These are phyloP conservation scores for Jaltomata sinuosa DNA, from an alignment of 257 asterid genomes.

Conservation along the genomic window DNA sequence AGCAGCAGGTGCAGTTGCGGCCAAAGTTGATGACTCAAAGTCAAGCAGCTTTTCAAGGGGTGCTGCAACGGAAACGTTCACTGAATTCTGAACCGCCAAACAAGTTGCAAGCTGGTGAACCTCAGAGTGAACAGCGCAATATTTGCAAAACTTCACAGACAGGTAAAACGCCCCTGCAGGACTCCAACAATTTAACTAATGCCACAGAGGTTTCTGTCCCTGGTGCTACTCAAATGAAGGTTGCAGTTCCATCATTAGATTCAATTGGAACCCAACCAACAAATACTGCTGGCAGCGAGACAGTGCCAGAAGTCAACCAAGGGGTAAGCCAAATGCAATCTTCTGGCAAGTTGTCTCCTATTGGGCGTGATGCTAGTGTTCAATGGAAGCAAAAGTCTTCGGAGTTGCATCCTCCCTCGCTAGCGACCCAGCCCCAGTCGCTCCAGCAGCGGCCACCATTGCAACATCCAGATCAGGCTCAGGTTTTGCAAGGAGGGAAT, in stretches of 20 bases:
- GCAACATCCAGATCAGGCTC: constrained; percentile 46
- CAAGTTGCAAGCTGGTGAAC: constrained; percentile 36
- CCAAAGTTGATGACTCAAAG: constrained; percentile 52
- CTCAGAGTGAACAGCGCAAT: constrained; percentile 36
- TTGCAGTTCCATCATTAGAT: constrained; percentile 41
- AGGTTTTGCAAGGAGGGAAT: constrained; percentile 57
- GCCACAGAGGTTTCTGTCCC: constrained; percentile 29
- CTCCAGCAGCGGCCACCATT: constrained; percentile 26
- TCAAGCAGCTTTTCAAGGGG: constrained; percentile 44
- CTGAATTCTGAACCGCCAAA: constrained; percentile 25
- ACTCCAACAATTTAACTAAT: constrained; percentile 21
- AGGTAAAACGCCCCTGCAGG: constrained; percentile 23
- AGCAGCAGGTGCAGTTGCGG: constrained; percentile 28
- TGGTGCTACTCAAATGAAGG: constrained; percentile 32
- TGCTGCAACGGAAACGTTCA: constrained; percentile 34
- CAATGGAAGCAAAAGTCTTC: constrained; percentile 44
- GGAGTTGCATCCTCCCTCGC: constrained; percentile 32
- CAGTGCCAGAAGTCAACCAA: constrained; percentile 36
- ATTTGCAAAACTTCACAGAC: constrained; percentile 31
- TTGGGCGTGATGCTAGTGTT: constrained; percentile 34
- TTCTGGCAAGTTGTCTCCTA: constrained; percentile 29
- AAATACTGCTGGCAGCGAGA: constrained; percentile 28
- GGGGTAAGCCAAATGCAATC: constrained; percentile 46
- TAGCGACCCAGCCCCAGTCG: constrained; percentile 25
- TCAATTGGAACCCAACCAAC: constrained; percentile 27